A percentile compares a stretch with the other conserved stretches of the same genome.
These are phyloP conservation scores for Halophytophthora polymorphica DNA, from an alignment of 352 stramenopile genomes.

Conservation along the genomic window DNA sequence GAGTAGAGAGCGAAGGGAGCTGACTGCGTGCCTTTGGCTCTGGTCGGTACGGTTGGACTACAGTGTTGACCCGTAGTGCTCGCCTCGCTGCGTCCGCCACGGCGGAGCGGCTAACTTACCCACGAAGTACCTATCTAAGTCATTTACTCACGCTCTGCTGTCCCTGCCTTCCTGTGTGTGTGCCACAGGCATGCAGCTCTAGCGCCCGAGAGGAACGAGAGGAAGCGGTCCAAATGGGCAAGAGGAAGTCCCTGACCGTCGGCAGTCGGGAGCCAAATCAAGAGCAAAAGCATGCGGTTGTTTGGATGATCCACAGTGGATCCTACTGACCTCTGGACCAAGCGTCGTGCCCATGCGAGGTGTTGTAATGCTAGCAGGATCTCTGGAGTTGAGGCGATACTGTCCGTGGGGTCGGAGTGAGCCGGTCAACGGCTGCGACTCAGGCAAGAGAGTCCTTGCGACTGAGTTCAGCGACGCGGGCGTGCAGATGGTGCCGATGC, in stretches of 20 bases:
- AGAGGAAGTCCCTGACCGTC: too few species aligned
- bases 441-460: conserved; percentile 5
- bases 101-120: conserved; percentile 25
- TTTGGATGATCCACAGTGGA: too few species aligned
- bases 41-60: too few species aligned
- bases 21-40: conserved; percentile 12
- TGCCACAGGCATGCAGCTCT: conserved; percentile 40
- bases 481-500: conserved; percentile 43
- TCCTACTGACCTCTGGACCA: too few species aligned
- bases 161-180: conserved; percentile 13
- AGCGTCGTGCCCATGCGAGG: too few species aligned
- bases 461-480: conserved; percentile 30
- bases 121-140: conserved; percentile 33
- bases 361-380: too few species aligned
- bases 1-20: conserved; percentile 10
- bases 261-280: too few species aligned
- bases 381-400: too few species aligned
- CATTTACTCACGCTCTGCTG: conserved; percentile 17
- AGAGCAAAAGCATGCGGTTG: too few species aligned
- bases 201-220: conserved; percentile 24
- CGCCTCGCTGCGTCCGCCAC: too few species aligned
- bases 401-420: conserved; percentile 2
- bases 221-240: too few species aligned
- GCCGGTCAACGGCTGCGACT: conserved; percentile 4
- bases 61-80: too few species aligned